phyloP scores from a whole-genome alignment of 192 early-diverging fungal species.

The Allomyces macrogynus region DNA sequence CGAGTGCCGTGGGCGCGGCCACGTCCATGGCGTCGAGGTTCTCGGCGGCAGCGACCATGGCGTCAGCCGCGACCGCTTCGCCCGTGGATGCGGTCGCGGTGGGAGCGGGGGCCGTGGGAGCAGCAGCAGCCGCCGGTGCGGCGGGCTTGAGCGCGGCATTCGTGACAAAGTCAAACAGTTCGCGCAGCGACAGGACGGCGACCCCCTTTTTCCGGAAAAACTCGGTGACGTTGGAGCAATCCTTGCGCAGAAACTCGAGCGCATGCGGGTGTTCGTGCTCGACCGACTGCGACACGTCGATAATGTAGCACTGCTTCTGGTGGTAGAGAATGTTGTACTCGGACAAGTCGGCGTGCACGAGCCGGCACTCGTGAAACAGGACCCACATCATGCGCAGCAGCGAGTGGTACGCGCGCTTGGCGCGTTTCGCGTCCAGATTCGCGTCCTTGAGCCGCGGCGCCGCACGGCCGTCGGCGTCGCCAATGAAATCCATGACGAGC shows the following conservation, averaged over 20 bases:
- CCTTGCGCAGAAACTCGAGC: conserved; percentile 86
- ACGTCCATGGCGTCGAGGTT: not conserved
- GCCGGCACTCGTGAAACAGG: conserved; percentile 73
- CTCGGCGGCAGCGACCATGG: conserved; percentile 2
- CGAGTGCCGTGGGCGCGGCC: not conserved
- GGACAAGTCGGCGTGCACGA: conserved; percentile 95
- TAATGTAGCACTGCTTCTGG: conserved; percentile 36
- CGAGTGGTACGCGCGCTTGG: conserved; percentile 59
- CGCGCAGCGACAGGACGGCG: conserved; percentile 52
- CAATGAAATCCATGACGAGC: conserved; percentile 84
- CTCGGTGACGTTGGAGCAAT: conserved; percentile 79
- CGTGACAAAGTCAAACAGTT: conserved; percentile 78
- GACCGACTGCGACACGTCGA: conserved; percentile 96
- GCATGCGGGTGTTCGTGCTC: conserved; percentile 97
- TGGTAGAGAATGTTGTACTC: conserved; percentile 89
- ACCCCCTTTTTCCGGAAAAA: conserved; percentile 67
- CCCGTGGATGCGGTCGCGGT: no score
- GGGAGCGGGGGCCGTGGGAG: no score
- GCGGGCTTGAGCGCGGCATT: conserved; percentile 11
- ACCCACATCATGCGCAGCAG: conserved; percentile 68
- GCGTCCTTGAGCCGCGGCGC: conserved; percentile 92
- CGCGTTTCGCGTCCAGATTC: conserved; percentile 45
- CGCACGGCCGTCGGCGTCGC: conserved; percentile 78
- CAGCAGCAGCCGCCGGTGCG: not conserved
- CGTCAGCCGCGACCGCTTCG: conserved; percentile 2